Evolutionary conservation across 257 asterid species (phyloP).

Genomic region (Nicotiana otophora): DNA sequence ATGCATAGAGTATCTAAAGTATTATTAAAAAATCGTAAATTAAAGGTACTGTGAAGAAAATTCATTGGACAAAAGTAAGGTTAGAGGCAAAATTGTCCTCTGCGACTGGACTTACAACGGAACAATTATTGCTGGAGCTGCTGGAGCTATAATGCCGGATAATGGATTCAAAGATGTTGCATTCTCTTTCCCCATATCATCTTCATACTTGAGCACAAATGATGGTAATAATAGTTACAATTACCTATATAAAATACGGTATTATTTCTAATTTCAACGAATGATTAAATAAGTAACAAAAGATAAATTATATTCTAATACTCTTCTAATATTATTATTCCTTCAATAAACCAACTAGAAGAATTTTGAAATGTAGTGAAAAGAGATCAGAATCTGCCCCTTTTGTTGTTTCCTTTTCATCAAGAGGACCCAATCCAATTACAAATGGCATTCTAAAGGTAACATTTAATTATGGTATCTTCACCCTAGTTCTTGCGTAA

Average conservation of each 20-base stretch:
- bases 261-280: not conserved
- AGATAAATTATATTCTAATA: not conserved
- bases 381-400: constrained; percentile 36
- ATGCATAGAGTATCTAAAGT: not conserved
- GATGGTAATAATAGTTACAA: constrained; percentile 29
- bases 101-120: constrained; percentile 34
- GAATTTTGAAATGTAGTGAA: constrained; percentile 30
- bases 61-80: constrained; percentile 36
- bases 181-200: constrained; percentile 44
- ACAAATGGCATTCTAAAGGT: constrained; percentile 55
- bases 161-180: constrained; percentile 30
- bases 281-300: not conserved
- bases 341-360: constrained; percentile 41
- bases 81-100: constrained; percentile 40
- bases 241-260: constrained; percentile 47
- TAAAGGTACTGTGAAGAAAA: constrained; percentile 33
- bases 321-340: not conserved
- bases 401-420: constrained; percentile 52
- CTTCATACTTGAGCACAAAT: constrained; percentile 27
- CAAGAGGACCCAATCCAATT: constrained; percentile 60
- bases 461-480: not conserved
- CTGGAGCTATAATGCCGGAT: constrained; percentile 45
- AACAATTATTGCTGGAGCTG: constrained; percentile 27
- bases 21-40: not conserved
- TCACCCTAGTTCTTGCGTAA: not conserved